A percentile compares a stretch with the other conserved stretches of the same genome.
Conservation (phyloP, 345 rosid genomes). For the Raphanus raphanistrum region DNA sequence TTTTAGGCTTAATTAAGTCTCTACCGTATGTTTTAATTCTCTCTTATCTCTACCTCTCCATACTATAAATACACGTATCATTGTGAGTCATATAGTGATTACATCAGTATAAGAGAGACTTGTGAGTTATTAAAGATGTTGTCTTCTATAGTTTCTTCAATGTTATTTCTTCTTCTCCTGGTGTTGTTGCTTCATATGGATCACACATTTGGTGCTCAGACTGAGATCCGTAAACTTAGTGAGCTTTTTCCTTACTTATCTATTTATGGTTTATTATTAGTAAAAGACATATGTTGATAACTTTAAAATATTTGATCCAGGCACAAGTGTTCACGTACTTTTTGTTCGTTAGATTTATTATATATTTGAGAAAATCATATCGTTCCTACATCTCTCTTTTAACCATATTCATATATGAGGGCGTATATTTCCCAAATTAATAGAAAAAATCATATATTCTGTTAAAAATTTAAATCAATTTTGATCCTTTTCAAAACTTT, state of each 20-base stretch:
- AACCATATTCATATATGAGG: background rate
- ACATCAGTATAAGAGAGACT: background rate
- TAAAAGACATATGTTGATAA: background rate
- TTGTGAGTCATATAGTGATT: background rate
- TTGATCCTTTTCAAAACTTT: background rate
- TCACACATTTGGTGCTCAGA: background rate
- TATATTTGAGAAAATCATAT: background rate
- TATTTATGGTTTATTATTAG: background rate
- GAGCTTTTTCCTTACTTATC: background rate
- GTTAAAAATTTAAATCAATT: background rate
- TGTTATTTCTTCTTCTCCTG: background rate
- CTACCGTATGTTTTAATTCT: background rate
- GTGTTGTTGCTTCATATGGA: background rate
- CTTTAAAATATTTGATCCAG: background rate
- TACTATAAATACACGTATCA: background rate
- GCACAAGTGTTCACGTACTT: background rate
- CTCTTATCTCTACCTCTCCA: background rate
- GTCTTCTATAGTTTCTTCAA: background rate
- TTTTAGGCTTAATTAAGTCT: background rate
- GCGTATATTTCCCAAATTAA: background rate
- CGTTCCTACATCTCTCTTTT: background rate
- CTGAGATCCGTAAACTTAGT: constrained; percentile 4
- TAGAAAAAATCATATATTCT: background rate
- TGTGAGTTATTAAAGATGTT: background rate
- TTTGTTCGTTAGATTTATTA: background rate